Conservation (phyloP, 129 eudicot genomes). For the Centaurea solstitialis region DNA sequence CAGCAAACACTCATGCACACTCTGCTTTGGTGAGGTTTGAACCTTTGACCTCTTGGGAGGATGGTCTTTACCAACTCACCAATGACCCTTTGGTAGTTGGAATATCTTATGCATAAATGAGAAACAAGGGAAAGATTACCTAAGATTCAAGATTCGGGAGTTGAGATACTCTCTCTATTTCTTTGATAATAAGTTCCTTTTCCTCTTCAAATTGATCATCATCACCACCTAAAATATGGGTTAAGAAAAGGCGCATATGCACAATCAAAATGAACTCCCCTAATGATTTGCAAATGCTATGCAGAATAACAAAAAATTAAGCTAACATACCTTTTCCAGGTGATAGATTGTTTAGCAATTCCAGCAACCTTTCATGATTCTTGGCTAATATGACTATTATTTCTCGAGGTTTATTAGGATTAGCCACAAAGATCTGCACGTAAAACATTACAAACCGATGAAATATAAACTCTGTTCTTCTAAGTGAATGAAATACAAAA, state of each 20-base stretch:
- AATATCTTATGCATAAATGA: background rate
- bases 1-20: background rate
- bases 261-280: background rate
- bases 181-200: constrained; percentile 89
- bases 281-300: background rate
- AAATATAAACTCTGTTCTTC: constrained; percentile 10
- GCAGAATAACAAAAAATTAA: constrained; percentile 1
- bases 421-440: constrained; percentile 92
- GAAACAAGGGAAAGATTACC: constrained; percentile 30
- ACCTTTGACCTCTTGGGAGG: too few relatives aligned
- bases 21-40: too few relatives aligned
- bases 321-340: constrained; percentile 71
- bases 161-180: constrained; percentile 82
- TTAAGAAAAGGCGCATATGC: constrained; percentile 16
- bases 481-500: constrained; percentile 8
- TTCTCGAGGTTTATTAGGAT: constrained; percentile 95
- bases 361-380: constrained; percentile 85
- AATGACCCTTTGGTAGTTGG: background rate
- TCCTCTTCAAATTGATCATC: constrained; percentile 98
- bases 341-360: constrained; percentile 67
- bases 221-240: constrained; percentile 59
- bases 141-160: constrained; percentile 57
- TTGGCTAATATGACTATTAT: constrained; percentile 84
- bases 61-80: too few relatives aligned
- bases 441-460: constrained; percentile 5